Evolutionary conservation across 2,329 filamentous ascomycete genomes (phyloP), one percentile per base, ranked within the genome.

Genomic region (Tolypocladium album): DNA sequence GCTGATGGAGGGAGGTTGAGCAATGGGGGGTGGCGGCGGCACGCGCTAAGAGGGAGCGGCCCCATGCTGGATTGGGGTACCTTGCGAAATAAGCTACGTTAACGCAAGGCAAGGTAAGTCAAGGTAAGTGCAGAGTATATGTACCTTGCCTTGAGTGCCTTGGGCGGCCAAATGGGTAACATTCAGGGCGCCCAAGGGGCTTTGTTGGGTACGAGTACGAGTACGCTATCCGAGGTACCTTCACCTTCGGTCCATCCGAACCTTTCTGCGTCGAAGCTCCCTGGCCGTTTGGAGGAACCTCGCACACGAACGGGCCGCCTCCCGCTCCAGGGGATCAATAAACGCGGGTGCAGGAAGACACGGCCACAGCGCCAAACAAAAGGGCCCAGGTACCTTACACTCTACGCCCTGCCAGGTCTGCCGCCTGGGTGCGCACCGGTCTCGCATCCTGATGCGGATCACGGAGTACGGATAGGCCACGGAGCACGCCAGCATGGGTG

Each of bases 1-100:
- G 58, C 38, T 24, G 52, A 34, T 62, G 59, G 68, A 66, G 66
- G 67, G 65, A 67, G 66, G 65, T 67, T 69, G 68, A 65, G 64
- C 63, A 59, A 58, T 59, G 55, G 58, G 55, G 42, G 56, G 58
- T 60, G 52, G 56, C 57, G 58, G 58, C 50, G 58, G 58, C 50
- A 40, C 50, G 58, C 57, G 59, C 61, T 63, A 58, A 60, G 56
- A 55, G 31, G 56, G 50, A 39, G 55, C 56, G 56, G 59, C 59
- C 58, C 62, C 61, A 58, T 39, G 59, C 64, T 57, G 50, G 58
- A 60, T 63, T 61, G 40, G 61, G 63, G 61, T 59, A 56, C 60
- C 27, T 31, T 31, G 27, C 27, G 27, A 31, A 31, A 31, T 31
- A 31, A 31, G 27, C 3, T 31, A 31, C 27, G 27, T 31, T 31